These are phyloP conservation scores for Fusarium circinatum DNA, from an alignment of 2,329 filamentous ascomycete genomes.

Conservation along the genomic window DNA sequence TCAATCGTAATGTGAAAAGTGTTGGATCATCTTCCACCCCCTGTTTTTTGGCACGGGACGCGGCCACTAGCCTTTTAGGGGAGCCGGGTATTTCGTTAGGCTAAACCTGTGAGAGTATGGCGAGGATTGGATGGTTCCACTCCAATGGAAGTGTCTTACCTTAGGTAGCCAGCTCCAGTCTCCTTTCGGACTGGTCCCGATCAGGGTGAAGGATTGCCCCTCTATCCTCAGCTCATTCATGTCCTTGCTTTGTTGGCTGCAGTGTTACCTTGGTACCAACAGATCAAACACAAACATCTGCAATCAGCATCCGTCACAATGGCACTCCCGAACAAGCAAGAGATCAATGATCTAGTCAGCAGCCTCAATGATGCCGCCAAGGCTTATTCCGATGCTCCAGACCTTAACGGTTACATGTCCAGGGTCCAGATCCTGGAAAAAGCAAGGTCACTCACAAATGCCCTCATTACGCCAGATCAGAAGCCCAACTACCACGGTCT, in stretches of 20 bases:
- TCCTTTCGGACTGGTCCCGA: not conserved
- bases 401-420: slow-evolving; percentile 40
- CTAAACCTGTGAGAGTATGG: slow-evolving; percentile 8
- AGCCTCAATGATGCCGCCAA: slow-evolving; percentile 31
- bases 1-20: not conserved
- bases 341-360: slow-evolving; percentile 35
- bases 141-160: too few relatives aligned
- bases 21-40: not conserved
- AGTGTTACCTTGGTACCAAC: not conserved
- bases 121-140: not conserved
- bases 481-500: slow-evolving; percentile 49
- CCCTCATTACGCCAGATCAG: slow-evolving; percentile 44
- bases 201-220: not conserved
- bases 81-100: not conserved
- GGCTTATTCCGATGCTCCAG: slow-evolving; percentile 39
- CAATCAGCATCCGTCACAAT: not conserved
- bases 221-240: not conserved
- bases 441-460: slow-evolving; percentile 41
- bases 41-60: not conserved
- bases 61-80: not conserved
- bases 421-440: slow-evolving; percentile 44
- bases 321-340: slow-evolving; percentile 31
- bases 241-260: not conserved
- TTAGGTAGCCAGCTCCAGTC: not conserved
- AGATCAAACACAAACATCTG: not conserved